Evolutionary conservation across 345 rosid species (phyloP), one percentile per base, ranked within the genome.

Genomic region (Salix suchowensis): DNA sequence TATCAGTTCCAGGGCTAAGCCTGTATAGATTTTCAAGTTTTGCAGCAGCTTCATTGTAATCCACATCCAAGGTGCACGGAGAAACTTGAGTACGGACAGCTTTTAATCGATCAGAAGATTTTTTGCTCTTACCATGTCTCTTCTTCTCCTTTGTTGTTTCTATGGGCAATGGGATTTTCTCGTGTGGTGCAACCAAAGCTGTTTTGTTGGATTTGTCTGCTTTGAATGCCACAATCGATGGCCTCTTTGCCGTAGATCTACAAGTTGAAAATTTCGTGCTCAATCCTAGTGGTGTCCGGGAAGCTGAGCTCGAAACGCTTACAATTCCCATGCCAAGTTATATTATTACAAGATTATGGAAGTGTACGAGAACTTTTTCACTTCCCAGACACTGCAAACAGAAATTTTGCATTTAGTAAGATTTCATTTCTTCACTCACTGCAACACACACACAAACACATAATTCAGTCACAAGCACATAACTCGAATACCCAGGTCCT

Each of bases 21-120:
- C 90, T 92, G 87, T 79, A 96, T 65, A 96, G 82, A 73, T 61
- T 89, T 77, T 96, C 99, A 60, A 96, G 91, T 72, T 91, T 96
- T 21, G 94, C 94, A 34, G 99, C 98, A 4, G 94, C 97, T 82
- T 91, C 98, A 68, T 89, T 86, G 87, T 92, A 93, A 83, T 96
- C 99, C 65, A 90, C 72, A 19, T 89, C 92, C 78, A 78, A 72
- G 1, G 91, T 69, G 65, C 81, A 78, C 0, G 78, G 76, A 70
- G 88, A 82, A 81, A 77, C 88, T 60, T 80, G 80, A n/a, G 81
- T 74, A 39, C 71, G 76, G n/a, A 81, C 79, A 15, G 82, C 71
- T 37, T 72, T 84, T 26, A 78, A 62, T 19, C 76, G 78, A 61
- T 86, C 87, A 8, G 70, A 67, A 55, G 69, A 66, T 40, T 79